Base-by-base conservation (phyloP, 495 filamentous ascomycete genomes). In the Amphirosellinia nigrospora region DNA sequence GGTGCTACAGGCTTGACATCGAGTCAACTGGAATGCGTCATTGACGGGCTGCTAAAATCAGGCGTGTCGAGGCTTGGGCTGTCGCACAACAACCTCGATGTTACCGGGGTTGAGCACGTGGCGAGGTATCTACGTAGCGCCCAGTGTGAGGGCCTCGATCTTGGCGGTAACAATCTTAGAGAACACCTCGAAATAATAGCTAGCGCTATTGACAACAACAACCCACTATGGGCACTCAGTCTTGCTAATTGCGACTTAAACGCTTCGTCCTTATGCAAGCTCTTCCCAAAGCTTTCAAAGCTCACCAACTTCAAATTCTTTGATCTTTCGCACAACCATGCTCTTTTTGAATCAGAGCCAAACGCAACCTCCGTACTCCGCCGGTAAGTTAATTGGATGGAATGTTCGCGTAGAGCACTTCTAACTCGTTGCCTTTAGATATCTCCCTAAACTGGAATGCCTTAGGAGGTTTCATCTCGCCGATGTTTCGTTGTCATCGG, bases 251-350 rank as follows among this genome's bases (percentile, higher is more conserved):
- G 94, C 81, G 91, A 93, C 56, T 86, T 99, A 56, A 87, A 84
- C 15, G 88, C 93, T 1, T 79, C 87, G 3, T 89, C 90, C 21
- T 81, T 99, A 30, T 90, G 88, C 72, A 86, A 87, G 39, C 82
- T 99, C 36, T 86, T 99, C 48, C 94, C 94, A 34, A 89, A 87
- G 11, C 82, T 98, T 45, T 84, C 87, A 8, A 86, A 83, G 69
- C 86, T 98, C 59, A 85, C 85, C n/a, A 84, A 91, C 65, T 92
- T 97, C 74, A 89, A 91, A 45, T 96, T 97, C 70, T 88, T 99
- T 68, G 96, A 99, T 75, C 84, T 99, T 41, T 95, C 92, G 0
- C 93, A 97, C 71, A 99, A 98, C 72, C 91, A 85, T 19, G 89
- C 86, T 26, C 84, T 99, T 10, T 98, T 98, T 75, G 85, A 88